Evolutionary conservation across 2,329 filamentous ascomycete genomes (phyloP).

Genomic region (Neospermospora avenae): DNA sequence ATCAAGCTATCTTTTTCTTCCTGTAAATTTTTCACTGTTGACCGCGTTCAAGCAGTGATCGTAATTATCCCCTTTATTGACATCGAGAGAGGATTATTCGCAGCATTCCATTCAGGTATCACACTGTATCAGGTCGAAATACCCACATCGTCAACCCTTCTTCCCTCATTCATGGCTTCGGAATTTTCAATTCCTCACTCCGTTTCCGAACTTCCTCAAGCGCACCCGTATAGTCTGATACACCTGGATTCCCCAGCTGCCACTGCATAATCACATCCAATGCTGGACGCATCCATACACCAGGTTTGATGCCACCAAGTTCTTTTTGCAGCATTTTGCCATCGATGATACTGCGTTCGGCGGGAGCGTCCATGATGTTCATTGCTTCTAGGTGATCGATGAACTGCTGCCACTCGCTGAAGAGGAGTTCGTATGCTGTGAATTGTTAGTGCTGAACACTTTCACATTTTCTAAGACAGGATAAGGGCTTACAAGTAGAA

Average conservation of each 20-base stretch:
- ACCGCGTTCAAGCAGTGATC: too few relatives aligned
- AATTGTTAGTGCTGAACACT: slow-evolving; percentile 5
- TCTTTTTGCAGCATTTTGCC: slow-evolving; percentile 69
- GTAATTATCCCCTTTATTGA: too few relatives aligned
- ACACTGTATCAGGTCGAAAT: background rate
- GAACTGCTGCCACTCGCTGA: slow-evolving; percentile 52
- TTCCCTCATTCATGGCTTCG: slow-evolving; percentile 5
- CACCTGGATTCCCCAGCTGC: slow-evolving; percentile 78
- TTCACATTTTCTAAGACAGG: background rate
- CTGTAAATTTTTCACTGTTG: too few relatives aligned
- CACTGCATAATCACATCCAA: slow-evolving; percentile 79
- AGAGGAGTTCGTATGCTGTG: slow-evolving; percentile 37
- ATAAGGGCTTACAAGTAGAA: slow-evolving; percentile 6
- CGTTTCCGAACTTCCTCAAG: slow-evolving; percentile 54
- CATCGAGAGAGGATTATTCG: too few relatives aligned
- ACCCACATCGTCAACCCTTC: background rate
- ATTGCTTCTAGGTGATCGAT: slow-evolving; percentile 52
- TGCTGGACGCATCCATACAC: slow-evolving; percentile 80
- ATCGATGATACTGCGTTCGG: slow-evolving; percentile 64
- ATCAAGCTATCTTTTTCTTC: too few relatives aligned
- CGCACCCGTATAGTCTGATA: slow-evolving; percentile 54
- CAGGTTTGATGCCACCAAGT: slow-evolving; percentile 64
- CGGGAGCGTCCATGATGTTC: slow-evolving; percentile 55
- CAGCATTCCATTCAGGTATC: too few relatives aligned
- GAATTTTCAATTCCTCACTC: slow-evolving; percentile 32